Base-by-base conservation (phyloP, 495 filamentous ascomycete species). In the Aspergillus asperescens region DNA sequence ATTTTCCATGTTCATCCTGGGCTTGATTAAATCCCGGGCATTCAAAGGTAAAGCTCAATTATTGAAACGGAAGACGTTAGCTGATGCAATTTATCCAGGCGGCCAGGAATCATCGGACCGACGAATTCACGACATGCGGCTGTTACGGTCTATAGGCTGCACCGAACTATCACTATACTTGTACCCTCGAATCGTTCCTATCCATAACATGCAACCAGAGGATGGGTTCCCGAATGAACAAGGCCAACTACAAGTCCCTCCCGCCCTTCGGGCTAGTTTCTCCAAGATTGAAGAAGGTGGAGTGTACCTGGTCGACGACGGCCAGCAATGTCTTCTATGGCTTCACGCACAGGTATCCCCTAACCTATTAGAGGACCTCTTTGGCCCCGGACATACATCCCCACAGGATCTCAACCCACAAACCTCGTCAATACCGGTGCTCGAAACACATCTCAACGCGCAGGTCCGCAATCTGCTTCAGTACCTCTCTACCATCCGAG, bases 251-350 rank as follows among this genome's bases (percentile, higher is more conserved):
- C 80, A 84, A 56, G 81, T 96, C 9, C 77, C 77, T 19, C 72
- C 77, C n/a, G 39, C 67, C 6, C 65, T 84, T 34, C 87, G 93
- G n/a, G 85, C 90, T n/a, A 89, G 86, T 7, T 97, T 91, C 70
- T 83, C 87, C 23, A 82, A 87, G 31, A 84, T 96, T 52, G 92
- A 97, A 70, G 89, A 94, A 53, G 93, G 93, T 39, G 94, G 94
- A 35, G 94, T 83, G n/a, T 99, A 97, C 66, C 69, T 99, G 10
- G 83, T 97, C n/a, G 93, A 99, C 62, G 96, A 96, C 65, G 93
- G 94, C 4, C 94, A 97, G 67, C 79, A 84, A 48, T 85, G 88
- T 55, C 75, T 96, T 25, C 74, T 99, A 20, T 99, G 93, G 93
- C 73, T 97, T 56, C 93, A 99, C 55, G 63, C 73, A 3, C 78